phyloP scores from a whole-genome alignment of 495 filamentous ascomycete genomes.

The Xylaria curta region DNA sequence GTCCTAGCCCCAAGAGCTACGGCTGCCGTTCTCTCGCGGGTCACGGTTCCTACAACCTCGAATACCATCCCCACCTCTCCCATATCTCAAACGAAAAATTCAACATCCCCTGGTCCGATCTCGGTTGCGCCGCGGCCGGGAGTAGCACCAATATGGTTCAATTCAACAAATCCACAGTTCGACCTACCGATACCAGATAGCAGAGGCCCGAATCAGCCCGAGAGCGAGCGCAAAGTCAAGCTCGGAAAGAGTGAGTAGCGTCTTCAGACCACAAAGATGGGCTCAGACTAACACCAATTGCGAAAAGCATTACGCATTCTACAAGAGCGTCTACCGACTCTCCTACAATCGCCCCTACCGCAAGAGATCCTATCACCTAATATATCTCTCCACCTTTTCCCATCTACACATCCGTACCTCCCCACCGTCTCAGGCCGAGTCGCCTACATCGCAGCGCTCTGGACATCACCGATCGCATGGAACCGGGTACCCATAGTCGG shows the following conservation, averaged over 20 bases:
- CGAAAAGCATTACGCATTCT: slow-evolving; percentile 78
- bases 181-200: slow-evolving; percentile 28
- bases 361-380: slow-evolving; percentile 85
- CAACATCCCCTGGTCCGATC: not conserved
- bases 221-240: slow-evolving; percentile 79
- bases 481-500: slow-evolving; percentile 87
- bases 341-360: slow-evolving; percentile 83
- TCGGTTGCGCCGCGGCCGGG: slow-evolving; percentile 29
- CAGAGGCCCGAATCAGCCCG: slow-evolving; percentile 50
- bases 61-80: slow-evolving; percentile 14
- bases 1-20: slow-evolving; percentile 34
- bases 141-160: slow-evolving; percentile 45
- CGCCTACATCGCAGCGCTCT: slow-evolving; percentile 89
- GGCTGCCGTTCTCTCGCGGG: slow-evolving; percentile 27
- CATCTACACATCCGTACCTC: slow-evolving; percentile 93
- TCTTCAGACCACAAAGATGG: not conserved
- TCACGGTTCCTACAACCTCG: slow-evolving; percentile 19
- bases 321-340: slow-evolving; percentile 83
- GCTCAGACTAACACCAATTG: slow-evolving; percentile 17
- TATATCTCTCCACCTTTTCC: slow-evolving; percentile 94
- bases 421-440: slow-evolving; percentile 89
- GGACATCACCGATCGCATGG: slow-evolving; percentile 96
- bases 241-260: slow-evolving; percentile 80
- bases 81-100: slow-evolving; percentile 24
- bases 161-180: slow-evolving; percentile 37